Base-by-base conservation (phyloP, 1,139 yeast species). In the Scheffersomyces titani region DNA sequence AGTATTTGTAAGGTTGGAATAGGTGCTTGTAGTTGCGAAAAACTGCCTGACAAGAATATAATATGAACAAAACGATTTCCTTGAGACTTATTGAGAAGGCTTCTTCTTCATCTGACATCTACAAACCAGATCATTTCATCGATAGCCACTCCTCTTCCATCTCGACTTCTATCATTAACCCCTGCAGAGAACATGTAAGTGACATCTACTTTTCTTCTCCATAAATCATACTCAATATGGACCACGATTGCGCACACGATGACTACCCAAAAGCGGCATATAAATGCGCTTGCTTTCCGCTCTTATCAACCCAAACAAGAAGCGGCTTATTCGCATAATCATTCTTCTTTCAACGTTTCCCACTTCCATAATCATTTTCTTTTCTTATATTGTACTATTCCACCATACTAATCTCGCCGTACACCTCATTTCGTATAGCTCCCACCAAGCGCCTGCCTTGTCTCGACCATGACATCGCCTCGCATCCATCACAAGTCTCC, bases 281-380 rank as follows among this genome's bases (percentile, higher is more conserved):
- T 46, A 22, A 46, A 46, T 22, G 49, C 49, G 49, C 49, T 46
- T 46, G 18, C 24, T 19, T 46, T 46, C 49, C 49, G 49, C 49
- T 46, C 49, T 46, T 46, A 46, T 46, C 49, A 19, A 7, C 22
- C 22, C 49, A 30, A 30, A 30, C 13, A 30, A 30, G 40, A 6
- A 30, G 40, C 40, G 40, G 40, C 40, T 30, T 24, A 6, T 24
- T 24, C 40, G 40, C 40, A 30, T 30, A 30, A 30, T 30, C 40
- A 30, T 5, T 30, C 40, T 30, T 30, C 40, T 4, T 11, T 30
- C 40, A 30, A 30, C 40, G 13, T 11, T 30, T 30, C 11, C 40
- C 40, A 30, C 4, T 30, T 9, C 13, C 40, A 9, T 30, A 11
- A 6, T 30, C 40, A 13, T 11, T 24, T 24, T 24, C n/a, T 24